Conservation (phyloP, 2,329 filamentous ascomycete genomes). For the Bipolaris sorokiniana region DNA sequence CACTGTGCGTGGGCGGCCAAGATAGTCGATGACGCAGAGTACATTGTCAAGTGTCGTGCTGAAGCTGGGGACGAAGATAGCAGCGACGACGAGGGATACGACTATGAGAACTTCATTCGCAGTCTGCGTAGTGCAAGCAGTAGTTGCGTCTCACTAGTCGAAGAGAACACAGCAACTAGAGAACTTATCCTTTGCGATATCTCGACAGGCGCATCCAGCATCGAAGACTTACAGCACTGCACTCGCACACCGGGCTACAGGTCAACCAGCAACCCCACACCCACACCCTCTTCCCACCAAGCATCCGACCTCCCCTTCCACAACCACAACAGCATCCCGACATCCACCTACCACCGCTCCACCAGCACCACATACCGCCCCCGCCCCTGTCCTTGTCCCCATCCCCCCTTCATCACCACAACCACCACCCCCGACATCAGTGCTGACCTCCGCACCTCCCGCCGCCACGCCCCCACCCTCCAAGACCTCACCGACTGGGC, state of each 20-base stretch:
- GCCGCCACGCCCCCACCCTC: slow-evolving; percentile 9
- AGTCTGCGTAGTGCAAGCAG: neutral
- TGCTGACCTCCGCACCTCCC: neutral
- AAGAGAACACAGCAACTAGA: neutral
- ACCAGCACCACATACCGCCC: too few relatives aligned
- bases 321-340: too few relatives aligned
- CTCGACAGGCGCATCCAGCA: too few relatives aligned
- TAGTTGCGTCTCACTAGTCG: neutral
- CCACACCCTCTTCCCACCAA: too few relatives aligned
- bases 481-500: slow-evolving; percentile 15
- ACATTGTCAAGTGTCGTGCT: neutral
- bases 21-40: slow-evolving; percentile 22
- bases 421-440: neutral
- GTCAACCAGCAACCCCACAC: neutral
- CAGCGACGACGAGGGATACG: slow-evolving; percentile 14
- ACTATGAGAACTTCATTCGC: slow-evolving; percentile 7
- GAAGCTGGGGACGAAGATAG: slow-evolving; percentile 4
- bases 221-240: neutral
- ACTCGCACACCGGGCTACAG: too few relatives aligned
- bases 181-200: neutral
- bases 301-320: too few relatives aligned
- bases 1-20: slow-evolving; percentile 23
- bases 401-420: too few relatives aligned
- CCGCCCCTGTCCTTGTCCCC: too few relatives aligned
- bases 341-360: too few relatives aligned